Base-by-base conservation (phyloP, 2,329 filamentous ascomycete genomes). In the Macroventuria anomochaeta region DNA sequence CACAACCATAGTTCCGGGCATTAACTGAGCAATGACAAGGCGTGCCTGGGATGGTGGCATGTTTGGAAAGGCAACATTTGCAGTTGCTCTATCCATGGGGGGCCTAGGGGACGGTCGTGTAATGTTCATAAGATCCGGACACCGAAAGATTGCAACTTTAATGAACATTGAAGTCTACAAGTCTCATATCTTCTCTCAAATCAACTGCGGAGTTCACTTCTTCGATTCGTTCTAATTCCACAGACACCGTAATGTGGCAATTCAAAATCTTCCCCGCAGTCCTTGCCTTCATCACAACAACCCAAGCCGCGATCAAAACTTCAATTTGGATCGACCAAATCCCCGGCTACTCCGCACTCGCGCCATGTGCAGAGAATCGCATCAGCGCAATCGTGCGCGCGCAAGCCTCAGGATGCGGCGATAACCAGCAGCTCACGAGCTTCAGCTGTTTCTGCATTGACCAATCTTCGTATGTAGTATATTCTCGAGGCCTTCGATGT, bases 401-500 rank as follows among this genome's bases (percentile, higher is more conserved):
- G 2, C 58, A 62, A 31, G 44, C 53, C 7, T 62, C 59, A 7
- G 63, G 63, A 20, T 65, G 63, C 25, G 63, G 63, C 18, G 63
- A 65, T 23, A 37, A 58, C 13, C 46, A 34, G 26, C 53, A 60
- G 31, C 42, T 64, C 18, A 65, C 63, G 4, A 59, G 50, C 39
- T 64, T 65, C 36, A 55, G 49, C 7, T 65, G 63, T 41, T 65
- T 65, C 41, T 65, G 63, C 43, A 38, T 54, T n/a, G 38, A 54
- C 3, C 46, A 42, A 15, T 49, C 37, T 18, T 40, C 36, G 36
- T 47, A n/a, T 11, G 44, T 47, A 2, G 8, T 23, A 3, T 18
- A 8, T 7, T 18, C 1, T n/a, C 18, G 13, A 15, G n/a, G 13
- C 1, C 12, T 3, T 32, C n/a, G 23, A 25, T 5, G 23, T 8